These are phyloP conservation scores for Lentinula boryana DNA, from an alignment of 768 basidiomycete species.

Conservation along the genomic window DNA sequence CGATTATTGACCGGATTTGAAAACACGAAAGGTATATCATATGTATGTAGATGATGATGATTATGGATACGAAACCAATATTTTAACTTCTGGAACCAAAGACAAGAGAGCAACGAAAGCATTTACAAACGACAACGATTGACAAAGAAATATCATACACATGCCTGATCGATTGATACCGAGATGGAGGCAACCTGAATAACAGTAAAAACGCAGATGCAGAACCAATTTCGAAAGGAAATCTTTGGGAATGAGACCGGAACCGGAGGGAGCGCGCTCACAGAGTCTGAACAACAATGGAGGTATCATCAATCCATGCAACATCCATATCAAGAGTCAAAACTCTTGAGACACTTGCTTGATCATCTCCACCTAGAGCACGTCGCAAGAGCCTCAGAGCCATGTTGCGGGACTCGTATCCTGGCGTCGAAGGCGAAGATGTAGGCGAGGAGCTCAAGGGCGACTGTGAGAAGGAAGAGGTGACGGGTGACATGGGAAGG, in stretches of 20 bases:
- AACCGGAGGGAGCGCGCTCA: not conserved
- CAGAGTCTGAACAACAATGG: constrained; percentile 33
- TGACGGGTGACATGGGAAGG: constrained; percentile 5
- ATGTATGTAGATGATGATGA: not conserved
- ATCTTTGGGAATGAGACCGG: not conserved
- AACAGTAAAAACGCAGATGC: not conserved
- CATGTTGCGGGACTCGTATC: constrained; percentile 32
- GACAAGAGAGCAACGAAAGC: not conserved
- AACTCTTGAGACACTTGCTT: constrained; percentile 45
- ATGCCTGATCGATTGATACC: not conserved
- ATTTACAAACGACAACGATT: not conserved
- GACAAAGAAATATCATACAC: not conserved
- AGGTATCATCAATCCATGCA: constrained; percentile 66
- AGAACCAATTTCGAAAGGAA: not conserved
- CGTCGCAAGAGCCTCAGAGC: constrained; percentile 53
- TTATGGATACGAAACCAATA: not conserved
- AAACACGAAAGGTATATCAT: not conserved
- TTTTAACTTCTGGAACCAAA: not conserved
- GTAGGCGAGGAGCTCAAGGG: not conserved
- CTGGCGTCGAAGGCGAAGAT: not conserved
- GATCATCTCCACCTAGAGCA: constrained; percentile 53
- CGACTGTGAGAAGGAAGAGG: not conserved
- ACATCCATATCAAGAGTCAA: constrained; percentile 58
- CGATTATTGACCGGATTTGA: not conserved
- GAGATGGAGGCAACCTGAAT: not conserved